Evolutionary conservation across 345 rosid genomes (phyloP).

Genomic region (Bretschneidera sinensis): DNA sequence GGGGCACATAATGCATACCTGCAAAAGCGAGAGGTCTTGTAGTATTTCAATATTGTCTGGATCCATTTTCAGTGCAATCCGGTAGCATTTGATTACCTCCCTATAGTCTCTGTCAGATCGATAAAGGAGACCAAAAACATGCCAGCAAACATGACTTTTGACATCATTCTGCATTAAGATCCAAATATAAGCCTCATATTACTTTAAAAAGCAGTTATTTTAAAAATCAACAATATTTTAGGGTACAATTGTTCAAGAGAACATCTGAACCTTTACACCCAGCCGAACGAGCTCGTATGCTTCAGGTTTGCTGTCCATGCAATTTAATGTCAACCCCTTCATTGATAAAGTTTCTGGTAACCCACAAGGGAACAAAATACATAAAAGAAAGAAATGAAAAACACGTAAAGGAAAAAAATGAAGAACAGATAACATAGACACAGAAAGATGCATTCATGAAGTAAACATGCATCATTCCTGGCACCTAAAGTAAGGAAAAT

Average conservation of each 20-base stretch:
- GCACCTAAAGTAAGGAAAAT: not conserved
- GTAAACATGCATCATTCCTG: too few relatives aligned
- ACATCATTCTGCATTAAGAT: constrained; percentile 80
- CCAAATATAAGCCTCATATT: constrained; percentile 14
- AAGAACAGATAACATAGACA: not conserved
- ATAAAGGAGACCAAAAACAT: constrained; percentile 93
- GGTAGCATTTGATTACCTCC: constrained; percentile 97
- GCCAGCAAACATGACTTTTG: constrained; percentile 99
- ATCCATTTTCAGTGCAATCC: constrained; percentile 90
- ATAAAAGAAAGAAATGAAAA: not conserved
- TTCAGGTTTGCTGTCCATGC: constrained; percentile 98
- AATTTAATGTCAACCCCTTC: constrained; percentile 96
- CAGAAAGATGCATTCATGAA: not conserved
- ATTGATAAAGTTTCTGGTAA: constrained; percentile 89
- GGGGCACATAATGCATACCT: constrained; percentile 43
- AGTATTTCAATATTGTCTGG: constrained; percentile 97
- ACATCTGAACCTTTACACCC: constrained; percentile 71
- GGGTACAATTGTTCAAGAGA: constrained; percentile 21
- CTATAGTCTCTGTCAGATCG: constrained; percentile 99
- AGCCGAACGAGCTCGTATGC: constrained; percentile 97
- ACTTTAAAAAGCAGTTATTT: constrained; percentile 8
- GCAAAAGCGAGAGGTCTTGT: constrained; percentile 89
- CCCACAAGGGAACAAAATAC: constrained; percentile 10
- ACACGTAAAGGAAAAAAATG: not conserved
- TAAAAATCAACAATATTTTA: constrained; percentile 6